phyloP scores from a whole-genome alignment of 2,329 filamentous ascomycete species.

The Talaromyces sp. region DNA sequence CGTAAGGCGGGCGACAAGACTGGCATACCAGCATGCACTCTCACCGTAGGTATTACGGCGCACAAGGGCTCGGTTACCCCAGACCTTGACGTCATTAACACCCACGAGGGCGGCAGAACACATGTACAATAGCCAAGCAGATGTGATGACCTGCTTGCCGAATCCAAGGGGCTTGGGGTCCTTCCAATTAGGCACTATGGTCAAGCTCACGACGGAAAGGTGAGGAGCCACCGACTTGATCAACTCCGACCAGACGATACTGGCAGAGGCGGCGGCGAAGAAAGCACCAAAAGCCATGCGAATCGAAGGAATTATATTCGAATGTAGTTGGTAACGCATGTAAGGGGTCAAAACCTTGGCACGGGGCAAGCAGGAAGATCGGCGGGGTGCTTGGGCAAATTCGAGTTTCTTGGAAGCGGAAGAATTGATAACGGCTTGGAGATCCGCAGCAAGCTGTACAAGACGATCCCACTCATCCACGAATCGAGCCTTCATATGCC shows the following conservation, averaged over 20 bases:
- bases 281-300: slow-evolving; percentile 68
- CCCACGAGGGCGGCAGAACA: slow-evolving; percentile 83
- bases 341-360: slow-evolving; percentile 73
- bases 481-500: slow-evolving; percentile 81
- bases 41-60: slow-evolving; percentile 89
- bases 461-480: slow-evolving; percentile 82
- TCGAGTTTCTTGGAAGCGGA: slow-evolving; percentile 78
- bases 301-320: slow-evolving; percentile 69
- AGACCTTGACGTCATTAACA: slow-evolving; percentile 93
- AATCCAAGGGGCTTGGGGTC: slow-evolving; percentile 78
- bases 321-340: slow-evolving; percentile 76
- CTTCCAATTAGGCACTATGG: slow-evolving; percentile 68
- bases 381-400: slow-evolving; percentile 64
- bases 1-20: slow-evolving; percentile 88
- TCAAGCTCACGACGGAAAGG: slow-evolving; percentile 69
- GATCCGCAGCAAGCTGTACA: slow-evolving; percentile 71
- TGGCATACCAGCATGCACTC: slow-evolving; percentile 92
- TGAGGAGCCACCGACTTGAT: slow-evolving; percentile 79
- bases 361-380: slow-evolving; percentile 58
- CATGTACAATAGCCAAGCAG: slow-evolving; percentile 95
- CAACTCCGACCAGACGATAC: slow-evolving; percentile 91
- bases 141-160: slow-evolving; percentile 79
- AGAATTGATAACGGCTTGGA: slow-evolving; percentile 83
- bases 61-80: slow-evolving; percentile 90
- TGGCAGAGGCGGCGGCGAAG: slow-evolving; percentile 73